Conservation (phyloP, 208 protist species). For the Plasmodiophora brassicae region DNA sequence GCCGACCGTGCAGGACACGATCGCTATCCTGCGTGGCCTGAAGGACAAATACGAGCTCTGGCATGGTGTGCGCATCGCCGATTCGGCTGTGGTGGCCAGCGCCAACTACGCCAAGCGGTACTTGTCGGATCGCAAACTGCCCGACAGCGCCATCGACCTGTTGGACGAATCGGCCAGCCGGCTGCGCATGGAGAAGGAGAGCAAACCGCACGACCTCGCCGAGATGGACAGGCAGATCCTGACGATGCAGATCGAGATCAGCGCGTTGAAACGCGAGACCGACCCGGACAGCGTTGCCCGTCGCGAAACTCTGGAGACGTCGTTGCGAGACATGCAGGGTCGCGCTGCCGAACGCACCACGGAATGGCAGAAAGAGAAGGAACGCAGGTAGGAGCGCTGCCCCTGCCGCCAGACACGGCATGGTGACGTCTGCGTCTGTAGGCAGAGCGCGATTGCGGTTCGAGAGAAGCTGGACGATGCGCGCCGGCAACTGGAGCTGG, state of each 20-base stretch:
- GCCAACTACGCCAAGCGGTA: constrained; percentile 53
- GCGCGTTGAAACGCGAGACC: constrained; percentile 35
- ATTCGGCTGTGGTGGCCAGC: constrained; percentile 59
- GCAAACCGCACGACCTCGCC: constrained; percentile 57
- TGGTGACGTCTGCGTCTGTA: no score
- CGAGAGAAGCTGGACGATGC: not conserved
- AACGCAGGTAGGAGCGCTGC: not conserved
- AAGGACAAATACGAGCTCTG: constrained; percentile 65
- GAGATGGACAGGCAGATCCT: constrained; percentile 49
- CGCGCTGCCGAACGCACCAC: not conserved
- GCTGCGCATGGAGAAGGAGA: constrained; percentile 54
- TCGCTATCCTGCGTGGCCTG: constrained; percentile 93
- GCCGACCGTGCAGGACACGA: constrained; percentile 85
- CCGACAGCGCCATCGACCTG: constrained; percentile 61
- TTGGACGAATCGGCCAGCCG: constrained; percentile 57
- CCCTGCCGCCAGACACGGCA: no score
- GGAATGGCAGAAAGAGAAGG: not conserved
- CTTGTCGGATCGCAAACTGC: constrained; percentile 54
- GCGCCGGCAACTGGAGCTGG: constrained; percentile 54
- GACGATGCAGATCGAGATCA: constrained; percentile 46
- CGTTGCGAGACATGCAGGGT: constrained; percentile 1
- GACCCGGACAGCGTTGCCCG: not conserved
- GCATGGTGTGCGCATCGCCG: constrained; percentile 74
- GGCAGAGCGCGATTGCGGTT: not conserved
- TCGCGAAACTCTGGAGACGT: not conserved